Evolutionary conservation across 768 basidiomycete species (phyloP).

Genomic region (Suillus clintonianus): DNA sequence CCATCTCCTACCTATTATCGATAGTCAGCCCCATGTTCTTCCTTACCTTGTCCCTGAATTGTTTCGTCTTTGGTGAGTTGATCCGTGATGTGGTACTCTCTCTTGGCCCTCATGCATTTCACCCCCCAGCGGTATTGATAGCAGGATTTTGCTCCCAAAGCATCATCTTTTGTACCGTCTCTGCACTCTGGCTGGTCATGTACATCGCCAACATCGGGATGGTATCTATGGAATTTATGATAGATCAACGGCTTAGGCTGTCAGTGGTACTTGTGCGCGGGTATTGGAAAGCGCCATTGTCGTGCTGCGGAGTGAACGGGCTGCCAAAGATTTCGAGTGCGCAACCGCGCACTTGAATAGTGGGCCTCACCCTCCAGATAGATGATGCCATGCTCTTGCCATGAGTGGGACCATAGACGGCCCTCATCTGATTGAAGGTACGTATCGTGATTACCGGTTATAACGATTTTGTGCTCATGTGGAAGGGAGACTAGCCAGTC

Average conservation of each 20-base stretch:
- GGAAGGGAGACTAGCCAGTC: constrained; percentile 34
- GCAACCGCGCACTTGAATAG: constrained; percentile 32
- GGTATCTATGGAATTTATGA: background rate
- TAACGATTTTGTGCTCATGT: constrained; percentile 41
- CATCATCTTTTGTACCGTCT: background rate
- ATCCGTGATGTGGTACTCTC: background rate
- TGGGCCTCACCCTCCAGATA: constrained; percentile 40
- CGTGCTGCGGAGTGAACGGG: constrained; percentile 40
- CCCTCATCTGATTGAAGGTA: constrained; percentile 20
- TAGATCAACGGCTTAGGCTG: constrained; percentile 20
- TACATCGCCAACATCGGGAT: background rate
- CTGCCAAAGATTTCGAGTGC: constrained; percentile 38
- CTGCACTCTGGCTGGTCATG: background rate
- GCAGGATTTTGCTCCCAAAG: background rate
- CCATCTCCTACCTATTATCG: background rate
- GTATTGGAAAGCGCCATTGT: constrained; percentile 39
- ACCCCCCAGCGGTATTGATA: background rate
- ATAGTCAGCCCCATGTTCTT: background rate
- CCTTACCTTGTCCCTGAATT: background rate
- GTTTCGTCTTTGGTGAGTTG: background rate
- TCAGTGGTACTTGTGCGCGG: constrained; percentile 17
- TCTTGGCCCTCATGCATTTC: background rate
- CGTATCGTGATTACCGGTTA: constrained; percentile 48
- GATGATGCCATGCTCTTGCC: constrained; percentile 16
- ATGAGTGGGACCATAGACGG: constrained; percentile 23